Evolutionary conservation across 768 basidiomycete genomes (phyloP), one percentile per base, ranked within the genome.

Genomic region (Boletus edulis): DNA sequence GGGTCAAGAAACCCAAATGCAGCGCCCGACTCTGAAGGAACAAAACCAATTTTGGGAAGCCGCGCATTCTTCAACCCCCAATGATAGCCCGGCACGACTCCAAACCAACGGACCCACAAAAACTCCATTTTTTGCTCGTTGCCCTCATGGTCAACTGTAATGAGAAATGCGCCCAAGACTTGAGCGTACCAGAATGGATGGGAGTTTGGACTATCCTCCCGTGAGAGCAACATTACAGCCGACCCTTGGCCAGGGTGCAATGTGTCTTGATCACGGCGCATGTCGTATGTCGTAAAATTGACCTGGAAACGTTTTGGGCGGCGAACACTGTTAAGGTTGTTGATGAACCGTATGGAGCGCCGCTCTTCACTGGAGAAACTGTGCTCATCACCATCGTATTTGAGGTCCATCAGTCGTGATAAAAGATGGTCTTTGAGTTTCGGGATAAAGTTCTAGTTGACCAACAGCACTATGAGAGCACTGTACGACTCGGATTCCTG

Each of bases 101-200:
- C 32, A 12, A 34, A 34, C 32, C 32, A 34, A 34, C 32, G 32
- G 32, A 34, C 32, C 11, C 68, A 71, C 5, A 71, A 32, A 5
- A 69, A n/a, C 12, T 67, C 66, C 45, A 68, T 60, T 0, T 8
- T 35, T 13, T 49, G 57, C 1, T 55, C n/a, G 1, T 3, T 9
- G 5, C 49, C 56, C 2, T 37, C 14, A 31, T 66, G 53, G 2
- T 47, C 4, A 2, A 68, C 57, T 2, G 54, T n/a, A 4, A 60
- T 57, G 24, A 65, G 57, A 49, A 62, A 68, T 2, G 70, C 61
- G 4, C 62, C 57, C 15, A 61, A 24, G 7, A 66, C 59, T 34
- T 55, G 34, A 0, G 63, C 59, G 44, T 71, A 68, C 62, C 62
- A 63, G 37, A 57, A 69, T 3, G 60, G 62, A 43, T 67, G 61